These are phyloP conservation scores for Penicillium crustosum DNA, from an alignment of 2,329 filamentous ascomycete species.

Conservation along the genomic window DNA sequence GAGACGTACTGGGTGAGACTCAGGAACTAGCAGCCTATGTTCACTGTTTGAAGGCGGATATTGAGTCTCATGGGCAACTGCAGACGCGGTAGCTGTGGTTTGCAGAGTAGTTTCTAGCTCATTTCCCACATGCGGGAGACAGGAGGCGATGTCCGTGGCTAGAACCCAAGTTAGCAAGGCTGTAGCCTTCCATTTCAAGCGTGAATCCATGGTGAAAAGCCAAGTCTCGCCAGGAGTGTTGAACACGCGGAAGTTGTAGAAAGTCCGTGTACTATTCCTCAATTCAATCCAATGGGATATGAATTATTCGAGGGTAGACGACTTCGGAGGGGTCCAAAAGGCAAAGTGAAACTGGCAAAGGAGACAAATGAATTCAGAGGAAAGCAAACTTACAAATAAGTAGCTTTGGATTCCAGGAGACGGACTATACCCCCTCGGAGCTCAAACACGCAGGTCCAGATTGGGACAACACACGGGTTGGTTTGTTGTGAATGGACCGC, in stretches of 20 bases:
- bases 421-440: neutral
- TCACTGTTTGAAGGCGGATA: constrained; percentile 34
- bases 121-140: constrained; percentile 25
- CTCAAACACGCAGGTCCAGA: constrained; percentile 1
- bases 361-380: neutral
- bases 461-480: constrained; percentile 5
- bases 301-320: constrained; percentile 6
- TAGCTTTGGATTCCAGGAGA: constrained; percentile 12
- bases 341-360: constrained; percentile 2
- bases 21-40: constrained; percentile 28
- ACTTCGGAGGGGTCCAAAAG: constrained; percentile 1
- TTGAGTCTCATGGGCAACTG: constrained; percentile 33
- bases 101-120: constrained; percentile 13
- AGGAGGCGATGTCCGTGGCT: constrained; percentile 28
- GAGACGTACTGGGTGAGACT: constrained; percentile 35
- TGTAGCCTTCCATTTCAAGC: constrained; percentile 25
- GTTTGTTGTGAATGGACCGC: constrained; percentile 19
- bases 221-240: neutral
- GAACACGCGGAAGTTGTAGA: neutral
- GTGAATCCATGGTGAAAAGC: constrained; percentile 21
- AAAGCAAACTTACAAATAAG: constrained; percentile 20
- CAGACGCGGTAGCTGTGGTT: constrained; percentile 14
- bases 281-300: constrained; percentile 10
- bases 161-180: constrained; percentile 40
- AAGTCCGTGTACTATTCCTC: constrained; percentile 4